Evolutionary conservation across 2,329 filamentous ascomycete species (phyloP), one percentile per base, ranked within the genome.

Genomic region (Colletotrichum falcatum): DNA sequence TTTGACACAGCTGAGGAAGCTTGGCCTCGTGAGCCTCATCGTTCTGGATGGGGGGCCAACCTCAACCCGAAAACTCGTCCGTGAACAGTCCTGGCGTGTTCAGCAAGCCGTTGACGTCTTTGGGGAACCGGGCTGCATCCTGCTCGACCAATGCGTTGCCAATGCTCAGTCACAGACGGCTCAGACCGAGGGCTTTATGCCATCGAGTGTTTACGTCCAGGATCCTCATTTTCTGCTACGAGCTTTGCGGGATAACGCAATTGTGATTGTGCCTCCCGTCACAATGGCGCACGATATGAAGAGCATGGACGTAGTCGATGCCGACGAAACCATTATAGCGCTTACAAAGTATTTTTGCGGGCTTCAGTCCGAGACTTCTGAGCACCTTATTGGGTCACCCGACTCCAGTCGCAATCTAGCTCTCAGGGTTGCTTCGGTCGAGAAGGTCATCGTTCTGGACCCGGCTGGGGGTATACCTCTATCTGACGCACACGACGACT

Each of bases 401-500:
- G 42, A 35, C 26, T 23, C 60, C 39, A 49, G 42, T 30, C 33
- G 78, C 79, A 2, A 81, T 84, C 9, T 84, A 86, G 63, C 82
- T 9, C 59, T 48, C 33, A 85, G 86, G 37, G 81, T 89, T 70
- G 87, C 91, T 0, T 87, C 88, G 0, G 82, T 99, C 7, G 95
- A 98, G 77, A 89, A 95, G 44, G 86, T 99, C 51, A 97, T 99
- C 72, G 84, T 99, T 35, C 86, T 99, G 8, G 96, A 99, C 79
- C 91, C 93, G 0, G 82, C 94, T 0, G 96, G 96, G 3, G 95
- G 94, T 0, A 94, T 95, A 55, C 96, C 96, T 0, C 85, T 93
- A 70, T 78, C 86, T 75, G 79, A 79, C 6, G 65, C 61, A 39
- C 78, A 77, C 30, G 77, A 79, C 2, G 77, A 77, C 2, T 76